Evolutionary conservation across 345 rosid genomes (phyloP), one percentile per base, ranked within the genome.

Genomic region (Dovyalis caffra): DNA sequence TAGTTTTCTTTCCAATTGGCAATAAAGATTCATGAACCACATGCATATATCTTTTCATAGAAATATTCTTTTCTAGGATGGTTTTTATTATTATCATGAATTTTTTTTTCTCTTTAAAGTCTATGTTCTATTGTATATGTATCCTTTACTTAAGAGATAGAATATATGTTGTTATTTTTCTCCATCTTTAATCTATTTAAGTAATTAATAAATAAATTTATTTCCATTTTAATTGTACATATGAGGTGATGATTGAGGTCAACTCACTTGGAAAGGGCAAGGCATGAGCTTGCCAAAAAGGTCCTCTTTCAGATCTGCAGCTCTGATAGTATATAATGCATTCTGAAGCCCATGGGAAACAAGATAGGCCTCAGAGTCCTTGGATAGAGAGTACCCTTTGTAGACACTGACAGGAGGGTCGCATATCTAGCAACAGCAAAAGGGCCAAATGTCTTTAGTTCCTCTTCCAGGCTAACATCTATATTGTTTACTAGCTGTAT

Each of bases 401-500:
- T 82, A 91, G 10, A 95, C 83, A 81, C 98, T 93, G 51, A 87
- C 91, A 33, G 97, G 98, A 76, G 93, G 94, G 77, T 95, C 95
- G 73, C 86, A 83, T 72, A 95, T 77, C 97, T 92, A 78, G n/a
- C 23, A 49, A 51, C 68, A 65, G 26, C 21, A 63, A 82, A 70
- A 16, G 35, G 25, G 3, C 64, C 76, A 23, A 32, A 64, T 33
- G 25, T 5, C 58, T 7, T 43, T 37, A 23, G 64, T 61, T 38
- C 65, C 25, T 28, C 1, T n/a, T 53, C 14, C 60, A 53, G n/a
- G 28, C 26, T 53, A 53, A 9, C 28, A 53, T 53, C 28, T n/a
- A n/a, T 53, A 53, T 53, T n/a, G 14, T 53, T n/a, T 53, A 53
- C n/a, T n/a, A 53, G 10, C 60, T n/a, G 14, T 26, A n/a, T 53